Conservation (phyloP, 2,329 filamentous ascomycete genomes). For the Sclerotinia borealis region DNA sequence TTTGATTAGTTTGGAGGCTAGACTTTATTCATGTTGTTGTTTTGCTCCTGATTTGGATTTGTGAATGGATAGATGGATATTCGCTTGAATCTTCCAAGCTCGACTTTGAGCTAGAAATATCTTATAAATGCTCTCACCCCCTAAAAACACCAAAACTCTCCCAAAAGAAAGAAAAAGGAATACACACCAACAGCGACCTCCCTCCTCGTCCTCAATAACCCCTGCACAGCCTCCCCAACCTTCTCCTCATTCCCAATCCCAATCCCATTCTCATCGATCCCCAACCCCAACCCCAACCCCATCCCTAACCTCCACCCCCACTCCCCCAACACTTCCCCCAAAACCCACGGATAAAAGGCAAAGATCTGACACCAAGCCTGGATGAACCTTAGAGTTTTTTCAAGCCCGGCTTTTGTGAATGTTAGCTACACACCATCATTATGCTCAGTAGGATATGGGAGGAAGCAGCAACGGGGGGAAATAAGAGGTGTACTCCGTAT, state of each 20-base stretch:
- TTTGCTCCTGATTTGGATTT: not conserved
- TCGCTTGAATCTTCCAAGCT: not conserved
- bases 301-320: conserved; percentile 32
- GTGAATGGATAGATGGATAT: too few species aligned
- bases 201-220: conserved; percentile 34
- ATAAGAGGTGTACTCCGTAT: not conserved
- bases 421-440: too few species aligned
- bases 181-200: conserved; percentile 40
- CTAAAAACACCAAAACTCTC: too few species aligned
- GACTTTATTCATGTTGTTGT: too few species aligned
- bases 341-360: conserved; percentile 36
- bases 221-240: conserved; percentile 27
- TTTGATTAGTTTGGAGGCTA: not conserved
- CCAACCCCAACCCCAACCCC: too few species aligned
- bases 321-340: not conserved
- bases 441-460: not conserved
- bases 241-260: conserved; percentile 20
- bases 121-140: not conserved
- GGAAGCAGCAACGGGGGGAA: not conserved
- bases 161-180: not conserved
- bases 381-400: conserved; percentile 53
- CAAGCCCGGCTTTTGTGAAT: conserved; percentile 51
- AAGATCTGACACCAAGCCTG: conserved; percentile 48
- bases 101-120: not conserved
- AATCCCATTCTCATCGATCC: not conserved